Evolutionary conservation across 179 eudicot species (phyloP).

Genomic region (Silene vulgaris): DNA sequence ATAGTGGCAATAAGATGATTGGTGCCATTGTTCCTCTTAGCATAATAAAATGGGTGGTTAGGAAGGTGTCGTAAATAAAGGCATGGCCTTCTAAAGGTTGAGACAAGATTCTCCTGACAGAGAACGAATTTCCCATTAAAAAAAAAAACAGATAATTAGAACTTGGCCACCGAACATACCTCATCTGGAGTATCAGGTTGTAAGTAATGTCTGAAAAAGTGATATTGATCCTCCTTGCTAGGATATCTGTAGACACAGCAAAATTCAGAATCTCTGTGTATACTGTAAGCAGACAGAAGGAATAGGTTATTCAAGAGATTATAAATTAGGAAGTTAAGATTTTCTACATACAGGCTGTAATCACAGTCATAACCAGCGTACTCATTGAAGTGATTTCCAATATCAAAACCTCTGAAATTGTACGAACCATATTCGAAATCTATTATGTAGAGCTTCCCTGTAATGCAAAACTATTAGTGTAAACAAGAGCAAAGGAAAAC

Average conservation of each 20-base stretch:
- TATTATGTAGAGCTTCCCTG: conserved; percentile 87
- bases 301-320: background rate
- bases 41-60: background rate
- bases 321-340: background rate
- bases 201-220: conserved; percentile 89
- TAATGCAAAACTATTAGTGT: conserved; percentile 9
- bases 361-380: conserved; percentile 98
- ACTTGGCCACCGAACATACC: conserved; percentile 34
- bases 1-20: background rate
- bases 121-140: background rate
- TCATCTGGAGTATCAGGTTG: conserved; percentile 57
- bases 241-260: conserved; percentile 65
- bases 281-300: background rate
- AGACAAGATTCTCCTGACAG: background rate
- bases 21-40: background rate
- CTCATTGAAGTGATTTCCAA: conserved; percentile 96
- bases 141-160: background rate
- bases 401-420: conserved; percentile 92
- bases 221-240: conserved; percentile 73
- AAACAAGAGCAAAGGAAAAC: conserved; percentile 4
- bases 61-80: background rate
- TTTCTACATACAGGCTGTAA: conserved; percentile 62
- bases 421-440: conserved; percentile 97
- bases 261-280: conserved; percentile 16
- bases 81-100: background rate